Evolutionary conservation across 2,329 filamentous ascomycete genomes (phyloP).

Genomic region (Hypoxylon sp.): DNA sequence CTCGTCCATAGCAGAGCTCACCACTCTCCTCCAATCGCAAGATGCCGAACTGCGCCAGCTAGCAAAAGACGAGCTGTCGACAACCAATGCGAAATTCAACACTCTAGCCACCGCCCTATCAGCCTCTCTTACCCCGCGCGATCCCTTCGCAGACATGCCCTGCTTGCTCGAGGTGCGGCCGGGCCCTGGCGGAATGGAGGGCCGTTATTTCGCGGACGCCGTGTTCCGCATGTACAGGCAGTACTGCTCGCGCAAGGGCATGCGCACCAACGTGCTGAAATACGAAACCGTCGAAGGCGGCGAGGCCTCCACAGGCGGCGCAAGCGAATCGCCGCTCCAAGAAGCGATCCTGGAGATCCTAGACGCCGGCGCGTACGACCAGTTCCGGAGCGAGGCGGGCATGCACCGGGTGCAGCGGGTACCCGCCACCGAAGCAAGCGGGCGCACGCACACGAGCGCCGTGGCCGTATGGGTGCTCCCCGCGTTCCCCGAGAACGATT

Average conservation of each 20-base stretch:
- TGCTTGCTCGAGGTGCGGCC: constrained; percentile 94
- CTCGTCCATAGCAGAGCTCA: constrained; percentile 68
- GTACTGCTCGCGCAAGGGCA: constrained; percentile 79
- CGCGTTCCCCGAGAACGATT: constrained; percentile 75
- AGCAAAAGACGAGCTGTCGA: constrained; percentile 83
- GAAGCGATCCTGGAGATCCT: constrained; percentile 92
- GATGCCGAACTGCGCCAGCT: constrained; percentile 82
- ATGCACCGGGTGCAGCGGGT: constrained; percentile 97
- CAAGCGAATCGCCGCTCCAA: constrained; percentile 77
- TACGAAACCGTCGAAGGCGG: constrained; percentile 80
- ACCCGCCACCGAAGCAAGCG: constrained; percentile 90
- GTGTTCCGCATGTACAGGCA: constrained; percentile 90
- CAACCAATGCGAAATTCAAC: constrained; percentile 73
- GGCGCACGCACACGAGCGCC: constrained; percentile 92
- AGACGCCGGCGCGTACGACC: constrained; percentile 81
- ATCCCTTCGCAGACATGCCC: constrained; percentile 90
- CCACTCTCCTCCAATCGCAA: constrained; percentile 63
- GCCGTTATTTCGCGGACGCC: constrained; percentile 89
- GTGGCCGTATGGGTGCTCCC: constrained; percentile 94
- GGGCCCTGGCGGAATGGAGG: constrained; percentile 92
- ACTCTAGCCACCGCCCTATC: constrained; percentile 78
- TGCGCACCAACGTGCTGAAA: constrained; percentile 79
- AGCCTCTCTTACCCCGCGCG: constrained; percentile 83
- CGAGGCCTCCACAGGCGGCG: constrained; percentile 63
- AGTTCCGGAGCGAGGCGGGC: constrained; percentile 88